A percentile compares a stretch with the other conserved stretches of the same genome.
Conservation (phyloP, 176 grass and related monocot species). For the Cenchrus fungigraminus region DNA sequence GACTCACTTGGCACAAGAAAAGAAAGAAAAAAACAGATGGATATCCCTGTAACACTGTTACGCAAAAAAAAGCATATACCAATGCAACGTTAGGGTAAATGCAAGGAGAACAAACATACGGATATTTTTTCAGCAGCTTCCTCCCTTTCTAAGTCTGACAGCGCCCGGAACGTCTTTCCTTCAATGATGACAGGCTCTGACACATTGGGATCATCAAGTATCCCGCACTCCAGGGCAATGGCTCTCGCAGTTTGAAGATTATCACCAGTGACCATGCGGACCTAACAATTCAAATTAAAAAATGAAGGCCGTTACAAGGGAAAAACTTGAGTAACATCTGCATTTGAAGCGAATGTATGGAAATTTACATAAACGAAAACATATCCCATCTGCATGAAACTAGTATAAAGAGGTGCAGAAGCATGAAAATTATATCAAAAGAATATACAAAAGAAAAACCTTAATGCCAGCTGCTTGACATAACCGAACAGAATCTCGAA, state of each 20-base stretch:
- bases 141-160: conserved; percentile 72
- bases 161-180: conserved; percentile 66
- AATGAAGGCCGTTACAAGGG: background rate
- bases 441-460: conserved; percentile 43
- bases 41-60: background rate
- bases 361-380: background rate
- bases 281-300: conserved; percentile 54
- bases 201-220: conserved; percentile 78
- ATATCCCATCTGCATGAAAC: background rate
- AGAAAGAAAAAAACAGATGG: background rate
- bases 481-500: conserved; percentile 73
- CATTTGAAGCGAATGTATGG: background rate
- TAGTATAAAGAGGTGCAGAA: conserved; percentile 14
- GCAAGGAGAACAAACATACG: conserved; percentile 56
- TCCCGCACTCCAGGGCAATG: conserved; percentile 95
- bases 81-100: conserved; percentile 18
- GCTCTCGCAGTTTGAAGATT: conserved; percentile 95
- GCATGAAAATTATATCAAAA: background rate
- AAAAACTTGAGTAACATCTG: conserved; percentile 10
- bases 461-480: conserved; percentile 78
- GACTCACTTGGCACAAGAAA: background rate
- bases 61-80: background rate
- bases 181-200: conserved; percentile 74
- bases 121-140: conserved; percentile 72
- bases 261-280: conserved; percentile 96